A percentile compares a stretch with the other conserved stretches of the same genome.
Conservation (phyloP, 2,329 filamentous ascomycete genomes). For the Pseudohalonectria lignicola region DNA sequence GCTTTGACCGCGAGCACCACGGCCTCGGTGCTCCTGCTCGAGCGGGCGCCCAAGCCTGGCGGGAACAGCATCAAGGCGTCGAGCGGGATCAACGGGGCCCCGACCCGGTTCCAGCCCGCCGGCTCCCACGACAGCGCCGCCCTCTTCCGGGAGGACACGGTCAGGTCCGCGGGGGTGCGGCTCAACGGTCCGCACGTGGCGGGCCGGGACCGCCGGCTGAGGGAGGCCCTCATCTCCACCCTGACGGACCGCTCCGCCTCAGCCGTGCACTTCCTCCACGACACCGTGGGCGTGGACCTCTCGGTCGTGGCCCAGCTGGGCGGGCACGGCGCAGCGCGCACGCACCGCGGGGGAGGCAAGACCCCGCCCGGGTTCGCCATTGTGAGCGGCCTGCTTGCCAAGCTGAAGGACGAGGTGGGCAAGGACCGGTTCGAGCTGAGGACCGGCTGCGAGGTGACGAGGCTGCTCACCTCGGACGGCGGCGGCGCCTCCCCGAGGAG, state of each 20-base stretch:
- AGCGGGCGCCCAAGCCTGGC: conserved; percentile 2
- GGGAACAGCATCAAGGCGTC: conserved; percentile 5
- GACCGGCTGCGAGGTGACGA: conserved; percentile 40
- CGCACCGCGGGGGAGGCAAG: conserved; percentile 44
- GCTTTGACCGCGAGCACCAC: conserved; percentile 1
- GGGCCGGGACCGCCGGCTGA: conserved; percentile 16
- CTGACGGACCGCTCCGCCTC: conserved; percentile 34
- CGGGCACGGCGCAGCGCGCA: conserved; percentile 44
- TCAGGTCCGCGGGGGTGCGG: conserved; percentile 40
- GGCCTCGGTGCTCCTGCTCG: conserved; percentile 1
- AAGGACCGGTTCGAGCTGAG: conserved; percentile 34
- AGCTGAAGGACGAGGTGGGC: conserved; percentile 25
- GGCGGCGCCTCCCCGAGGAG: neutral
- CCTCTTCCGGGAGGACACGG: conserved; percentile 43
- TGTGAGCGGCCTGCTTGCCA: conserved; percentile 38
- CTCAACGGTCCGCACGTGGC: conserved; percentile 16
- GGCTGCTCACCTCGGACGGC: conserved; percentile 22
- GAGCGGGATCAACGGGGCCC: conserved; percentile 17
- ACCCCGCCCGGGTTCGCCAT: conserved; percentile 49
- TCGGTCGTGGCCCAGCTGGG: conserved; percentile 47
- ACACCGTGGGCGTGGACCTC: conserved; percentile 46
- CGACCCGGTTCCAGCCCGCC: conserved; percentile 41
- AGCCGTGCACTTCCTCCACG: conserved; percentile 45
- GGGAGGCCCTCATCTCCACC: conserved; percentile 30
- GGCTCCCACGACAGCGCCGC: conserved; percentile 21